Evolutionary conservation across 257 asterid genomes (phyloP), one percentile per base, ranked within the genome.

Genomic region (Linaria vulgaris): DNA sequence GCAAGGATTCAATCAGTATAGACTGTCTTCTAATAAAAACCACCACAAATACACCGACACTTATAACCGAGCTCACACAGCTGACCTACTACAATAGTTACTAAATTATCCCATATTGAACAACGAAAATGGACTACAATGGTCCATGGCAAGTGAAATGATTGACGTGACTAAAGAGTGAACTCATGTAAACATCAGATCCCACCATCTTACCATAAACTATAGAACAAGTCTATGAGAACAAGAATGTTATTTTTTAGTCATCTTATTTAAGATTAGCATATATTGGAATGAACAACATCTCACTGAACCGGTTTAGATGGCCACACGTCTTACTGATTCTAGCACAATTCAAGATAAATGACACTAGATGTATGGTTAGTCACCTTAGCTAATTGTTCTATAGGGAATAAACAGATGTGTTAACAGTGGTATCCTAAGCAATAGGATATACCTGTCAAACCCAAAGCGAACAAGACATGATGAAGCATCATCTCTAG

Each of bases 381-480:
- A 64, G 34, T 27, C 34, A 56, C 17, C 16, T 43, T 52, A 43
- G 13, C 17, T 23, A 59, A n/a, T 43, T 34, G 19, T 13, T 16
- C 56, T 23, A 57, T 45, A 64, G 20, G 12, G 45, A 61, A 61
- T 56, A 59, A 66, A 39, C 41, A 66, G 54, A 63, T 60, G 59
- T 20, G 51, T 22, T 8, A 70, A 17, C 16, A 50, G 44, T 57
- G 37, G 47, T 68, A 46, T 47, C 27, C 15, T 51, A 56, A 61
- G 62, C 68, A 69, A 64, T 41, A 61, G 20, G 11, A 57, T 51
- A 68, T 81, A 94, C 99, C 96, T 94, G 74, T 90, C 96, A 50
- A 69, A 70, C 66, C 88, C 96, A 71, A 94, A 85, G 27, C 86
- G 96, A 74, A 94, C 95, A 51, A 94, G 95, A 75, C 99, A 94